Percentiles rank a stretch among this genome's conserved stretches.
These are phyloP conservation scores for Cercospora janseana DNA, from an alignment of 2,329 filamentous ascomycete genomes.

Conservation along the genomic window DNA sequence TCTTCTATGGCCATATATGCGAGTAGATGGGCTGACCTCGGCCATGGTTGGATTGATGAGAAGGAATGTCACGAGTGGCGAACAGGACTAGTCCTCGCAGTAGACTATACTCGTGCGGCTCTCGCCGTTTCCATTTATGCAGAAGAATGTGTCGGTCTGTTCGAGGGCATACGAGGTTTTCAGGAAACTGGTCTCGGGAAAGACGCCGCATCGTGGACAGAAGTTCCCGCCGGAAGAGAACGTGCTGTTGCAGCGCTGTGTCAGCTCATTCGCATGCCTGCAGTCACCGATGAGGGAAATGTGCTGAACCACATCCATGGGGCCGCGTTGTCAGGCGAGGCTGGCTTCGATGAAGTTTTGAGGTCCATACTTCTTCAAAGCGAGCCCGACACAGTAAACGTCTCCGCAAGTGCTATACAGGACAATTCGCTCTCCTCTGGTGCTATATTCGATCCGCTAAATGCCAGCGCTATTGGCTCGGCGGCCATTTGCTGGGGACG, in stretches of 20 bases:
- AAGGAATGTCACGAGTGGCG: too few species aligned
- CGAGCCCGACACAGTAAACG: too few species aligned
- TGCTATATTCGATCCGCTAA: neutral
- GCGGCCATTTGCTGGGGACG: neutral
- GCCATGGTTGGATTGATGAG: too few species aligned
- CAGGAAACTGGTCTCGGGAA: too few species aligned
- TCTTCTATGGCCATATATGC: too few species aligned
- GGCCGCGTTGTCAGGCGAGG: neutral
- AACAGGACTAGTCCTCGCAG: too few species aligned
- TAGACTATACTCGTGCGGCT: too few species aligned
- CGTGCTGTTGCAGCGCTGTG: neutral
- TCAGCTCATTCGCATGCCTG: neutral
- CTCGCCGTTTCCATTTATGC: too few species aligned
- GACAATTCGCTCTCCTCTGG: neutral
- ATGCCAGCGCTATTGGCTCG: neutral
- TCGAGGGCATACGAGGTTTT: too few species aligned
- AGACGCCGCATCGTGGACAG: neutral
- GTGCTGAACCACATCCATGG: neutral
- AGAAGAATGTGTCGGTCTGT: too few species aligned
- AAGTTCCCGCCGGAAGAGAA: neutral
- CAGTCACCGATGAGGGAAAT: neutral
- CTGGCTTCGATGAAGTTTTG: neutral
- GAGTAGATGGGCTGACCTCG: too few species aligned
- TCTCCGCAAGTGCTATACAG: neutral
- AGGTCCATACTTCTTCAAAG: neutral